Percentiles rank a stretch among this genome's conserved stretches.
Conservation (phyloP, 495 filamentous ascomycete species). For the Aspergillus nidulans region DNA sequence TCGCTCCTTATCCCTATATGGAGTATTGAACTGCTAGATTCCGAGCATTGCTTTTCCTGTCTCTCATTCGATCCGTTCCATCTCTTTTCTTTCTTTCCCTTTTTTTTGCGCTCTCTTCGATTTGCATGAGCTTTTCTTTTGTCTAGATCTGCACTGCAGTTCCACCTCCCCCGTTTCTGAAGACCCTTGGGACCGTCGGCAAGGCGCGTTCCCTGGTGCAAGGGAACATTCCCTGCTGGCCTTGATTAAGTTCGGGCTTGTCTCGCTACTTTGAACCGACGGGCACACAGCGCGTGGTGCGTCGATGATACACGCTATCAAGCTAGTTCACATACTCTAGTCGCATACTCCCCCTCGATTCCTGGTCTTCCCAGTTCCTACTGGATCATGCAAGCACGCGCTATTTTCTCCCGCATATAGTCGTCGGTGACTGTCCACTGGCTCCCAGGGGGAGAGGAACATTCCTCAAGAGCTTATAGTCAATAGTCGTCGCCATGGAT, state of each 20-base stretch:
- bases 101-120: constrained; percentile 1
- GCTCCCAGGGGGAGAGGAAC: constrained; percentile 6
- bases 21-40: constrained; percentile 9
- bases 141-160: constrained; percentile 4
- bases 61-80: background rate
- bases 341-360: constrained; percentile 14
- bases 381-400: constrained; percentile 25
- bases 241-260: background rate
- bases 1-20: background rate
- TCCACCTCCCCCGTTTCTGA: constrained; percentile 14
- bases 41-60: constrained; percentile 10
- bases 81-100: background rate
- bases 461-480: constrained; percentile 12
- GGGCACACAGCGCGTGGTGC: constrained; percentile 18
- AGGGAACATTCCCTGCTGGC: constrained; percentile 8
- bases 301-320: constrained; percentile 19
- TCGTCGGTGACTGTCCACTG: constrained; percentile 18
- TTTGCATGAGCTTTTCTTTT: constrained; percentile 9
- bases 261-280: constrained; percentile 2
- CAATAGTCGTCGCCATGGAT: constrained; percentile 34
- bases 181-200: constrained; percentile 11
- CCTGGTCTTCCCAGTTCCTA: constrained; percentile 6
- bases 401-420: constrained; percentile 21
- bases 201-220: constrained; percentile 15
- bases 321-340: too few species aligned